Percentiles rank a stretch among this genome's conserved stretches.
phyloP scores from a whole-genome alignment of 1,139 yeast genomes.

The Geotrichum reessii region DNA sequence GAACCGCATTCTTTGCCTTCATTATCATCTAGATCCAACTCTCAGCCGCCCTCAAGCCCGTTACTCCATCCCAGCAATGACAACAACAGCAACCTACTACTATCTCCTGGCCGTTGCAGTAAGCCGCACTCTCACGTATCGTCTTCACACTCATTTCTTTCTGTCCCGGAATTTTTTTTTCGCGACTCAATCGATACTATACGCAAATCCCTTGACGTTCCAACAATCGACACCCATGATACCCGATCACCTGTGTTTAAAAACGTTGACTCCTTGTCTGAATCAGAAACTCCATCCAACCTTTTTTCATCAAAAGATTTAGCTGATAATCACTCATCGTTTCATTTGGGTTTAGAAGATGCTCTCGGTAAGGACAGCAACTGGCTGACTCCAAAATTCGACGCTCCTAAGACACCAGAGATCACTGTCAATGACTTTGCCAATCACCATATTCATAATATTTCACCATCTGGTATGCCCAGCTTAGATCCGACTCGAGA shows the following conservation, averaged over 20 bases:
- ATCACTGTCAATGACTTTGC: not conserved
- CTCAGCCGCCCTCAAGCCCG: not conserved
- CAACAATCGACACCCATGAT: not conserved
- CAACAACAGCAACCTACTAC: not conserved
- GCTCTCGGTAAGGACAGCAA: slow-evolving; percentile 27
- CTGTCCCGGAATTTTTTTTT: not conserved
- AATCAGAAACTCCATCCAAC: not conserved
- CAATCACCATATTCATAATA: not conserved
- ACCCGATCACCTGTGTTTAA: not conserved
- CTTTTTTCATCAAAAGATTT: not conserved
- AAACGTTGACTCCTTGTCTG: slow-evolving; percentile 5
- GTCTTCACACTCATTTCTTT: not conserved
- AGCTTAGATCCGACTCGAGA: not conserved
- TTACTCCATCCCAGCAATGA: not conserved
- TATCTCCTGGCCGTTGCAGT: not conserved
- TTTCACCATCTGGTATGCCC: not conserved
- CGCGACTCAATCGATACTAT: not conserved
- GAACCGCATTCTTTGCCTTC: not conserved
- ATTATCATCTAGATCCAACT: not conserved
- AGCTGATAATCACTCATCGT: not conserved
- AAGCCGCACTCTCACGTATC: not conserved
- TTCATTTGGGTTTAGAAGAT: slow-evolving; percentile 24
- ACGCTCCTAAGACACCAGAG: not conserved
- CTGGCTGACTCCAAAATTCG: slow-evolving; percentile 8
- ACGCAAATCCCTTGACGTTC: not conserved